Percentiles rank a stretch among this genome's conserved stretches.
phyloP scores from a whole-genome alignment of 257 asterid species.

The Thymus mandschuricus region DNA sequence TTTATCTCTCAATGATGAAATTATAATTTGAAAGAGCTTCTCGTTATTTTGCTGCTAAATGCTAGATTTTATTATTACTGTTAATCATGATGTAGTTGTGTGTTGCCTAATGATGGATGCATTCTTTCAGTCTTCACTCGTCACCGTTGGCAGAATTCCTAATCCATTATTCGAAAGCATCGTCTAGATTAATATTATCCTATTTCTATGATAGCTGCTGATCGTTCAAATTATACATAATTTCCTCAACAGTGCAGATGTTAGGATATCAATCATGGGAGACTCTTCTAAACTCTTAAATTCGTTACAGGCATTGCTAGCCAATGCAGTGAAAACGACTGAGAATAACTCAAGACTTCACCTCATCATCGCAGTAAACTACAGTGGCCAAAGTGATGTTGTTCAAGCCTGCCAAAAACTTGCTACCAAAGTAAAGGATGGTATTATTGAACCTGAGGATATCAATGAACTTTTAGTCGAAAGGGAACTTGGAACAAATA shows the following conservation, averaged over 20 bases:
- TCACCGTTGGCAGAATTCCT: neutral
- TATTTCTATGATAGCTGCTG: slow-evolving; percentile 5
- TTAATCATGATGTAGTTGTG: neutral
- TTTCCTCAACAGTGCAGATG: slow-evolving; percentile 43
- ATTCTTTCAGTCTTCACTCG: neutral
- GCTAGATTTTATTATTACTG: neutral
- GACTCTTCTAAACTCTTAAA: slow-evolving; percentile 54
- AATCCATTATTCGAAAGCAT: neutral
- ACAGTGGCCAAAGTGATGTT: slow-evolving; percentile 54
- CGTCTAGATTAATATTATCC: neutral
- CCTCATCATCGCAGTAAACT: slow-evolving; percentile 56
- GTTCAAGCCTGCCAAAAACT: slow-evolving; percentile 49
- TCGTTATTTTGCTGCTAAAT: neutral
- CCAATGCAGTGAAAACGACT: slow-evolving; percentile 40
- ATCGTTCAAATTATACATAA: neutral
- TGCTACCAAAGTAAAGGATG: slow-evolving; percentile 59
- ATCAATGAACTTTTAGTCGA: slow-evolving; percentile 44
- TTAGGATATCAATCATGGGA: slow-evolving; percentile 59
- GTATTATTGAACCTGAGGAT: slow-evolving; percentile 52
- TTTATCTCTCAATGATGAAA: neutral
- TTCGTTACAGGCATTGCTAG: slow-evolving; percentile 37
- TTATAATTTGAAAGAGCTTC: neutral
- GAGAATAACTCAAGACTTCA: slow-evolving; percentile 51
- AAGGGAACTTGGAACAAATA: slow-evolving; percentile 57
- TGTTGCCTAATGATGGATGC: neutral